Evolutionary conservation across 2,329 filamentous ascomycete genomes (phyloP), one percentile per base, ranked within the genome.

Genomic region (Ascochyta fabae): DNA sequence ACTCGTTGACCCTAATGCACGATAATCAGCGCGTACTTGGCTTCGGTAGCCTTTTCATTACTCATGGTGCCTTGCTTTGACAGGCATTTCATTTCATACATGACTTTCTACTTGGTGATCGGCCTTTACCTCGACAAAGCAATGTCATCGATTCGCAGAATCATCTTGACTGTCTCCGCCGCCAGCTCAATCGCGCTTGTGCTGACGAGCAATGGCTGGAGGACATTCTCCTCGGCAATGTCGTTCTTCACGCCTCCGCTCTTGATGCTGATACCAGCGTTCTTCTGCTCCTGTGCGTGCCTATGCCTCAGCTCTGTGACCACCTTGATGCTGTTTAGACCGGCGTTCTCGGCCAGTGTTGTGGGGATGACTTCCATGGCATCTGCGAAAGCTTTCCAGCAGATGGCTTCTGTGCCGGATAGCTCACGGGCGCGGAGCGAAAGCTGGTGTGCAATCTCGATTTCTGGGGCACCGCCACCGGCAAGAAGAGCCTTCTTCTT

Each of bases 401-500:
- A 99, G 73, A 98, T 97, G 35, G 92, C 88, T 77, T 99, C 95
- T 5, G 95, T 97, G 58, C 96, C 96, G 0, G 88, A 88, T 58
- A 97, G 83, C 68, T 88, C 87, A 65, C 93, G 90, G 8, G 94
- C 87, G 72, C 91, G 89, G 78, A 91, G 89, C 53, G 89, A 87
- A 31, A 99, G 85, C 71, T 91, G 86, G 50, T 95, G 90, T 22
- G 95, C 91, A 68, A 99, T 94, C 79, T 98, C 93, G 70, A 98
- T 96, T 79, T 99, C 95, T 24, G 95, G 91, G 2, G 95, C 95
- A 74, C 95, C 95, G 71, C 95, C 95, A 77, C 95, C 95, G 13
- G 96, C 94, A 69, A 99, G 96, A 53, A 99, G 86, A n/a, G 95
- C 95, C 66, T 96, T 96, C 87, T 98, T 99, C 87, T 99, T 99